Evolutionary conservation across 129 eudicot species (phyloP).

Genomic region (Flaveria ramosissima): DNA sequence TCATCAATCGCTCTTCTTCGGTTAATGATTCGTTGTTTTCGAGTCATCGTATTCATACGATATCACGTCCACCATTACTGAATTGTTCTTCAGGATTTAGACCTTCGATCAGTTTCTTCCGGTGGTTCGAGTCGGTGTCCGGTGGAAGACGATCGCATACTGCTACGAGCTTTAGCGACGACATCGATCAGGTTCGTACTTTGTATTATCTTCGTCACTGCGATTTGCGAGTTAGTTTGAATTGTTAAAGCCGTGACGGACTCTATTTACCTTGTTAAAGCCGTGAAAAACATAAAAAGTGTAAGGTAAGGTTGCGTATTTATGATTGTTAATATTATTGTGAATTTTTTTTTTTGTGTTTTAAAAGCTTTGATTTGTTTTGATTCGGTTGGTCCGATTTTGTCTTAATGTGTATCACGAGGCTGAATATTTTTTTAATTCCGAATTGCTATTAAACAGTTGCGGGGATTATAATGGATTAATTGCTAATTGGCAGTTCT

Average conservation of each 20-base stretch:
- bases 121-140: neutral
- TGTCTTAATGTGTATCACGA: neutral
- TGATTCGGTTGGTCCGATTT: neutral
- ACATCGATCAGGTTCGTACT: slow-evolving; percentile 37
- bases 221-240: neutral
- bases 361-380: neutral
- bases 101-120: slow-evolving; percentile 3
- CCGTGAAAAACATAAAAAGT: too few relatives aligned
- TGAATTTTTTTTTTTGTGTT: too few relatives aligned
- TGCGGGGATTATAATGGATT: too few relatives aligned
- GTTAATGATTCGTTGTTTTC: slow-evolving; percentile 4
- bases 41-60: slow-evolving; percentile 16
- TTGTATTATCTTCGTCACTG: too few relatives aligned
- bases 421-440: neutral
- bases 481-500: too few relatives aligned
- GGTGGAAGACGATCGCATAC: slow-evolving; percentile 26
- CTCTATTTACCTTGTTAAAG: too few relatives aligned
- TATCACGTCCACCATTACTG: slow-evolving; percentile 20
- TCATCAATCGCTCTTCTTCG: slow-evolving; percentile 15
- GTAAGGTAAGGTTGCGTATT: too few relatives aligned
- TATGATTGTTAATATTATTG: too few relatives aligned
- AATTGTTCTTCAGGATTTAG: neutral
- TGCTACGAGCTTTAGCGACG: slow-evolving; percentile 24
- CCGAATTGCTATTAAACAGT: neutral
- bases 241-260: too few relatives aligned